Conservation (phyloP, 1,284 basidiomycete species). For the Sporisorium sorghi region DNA sequence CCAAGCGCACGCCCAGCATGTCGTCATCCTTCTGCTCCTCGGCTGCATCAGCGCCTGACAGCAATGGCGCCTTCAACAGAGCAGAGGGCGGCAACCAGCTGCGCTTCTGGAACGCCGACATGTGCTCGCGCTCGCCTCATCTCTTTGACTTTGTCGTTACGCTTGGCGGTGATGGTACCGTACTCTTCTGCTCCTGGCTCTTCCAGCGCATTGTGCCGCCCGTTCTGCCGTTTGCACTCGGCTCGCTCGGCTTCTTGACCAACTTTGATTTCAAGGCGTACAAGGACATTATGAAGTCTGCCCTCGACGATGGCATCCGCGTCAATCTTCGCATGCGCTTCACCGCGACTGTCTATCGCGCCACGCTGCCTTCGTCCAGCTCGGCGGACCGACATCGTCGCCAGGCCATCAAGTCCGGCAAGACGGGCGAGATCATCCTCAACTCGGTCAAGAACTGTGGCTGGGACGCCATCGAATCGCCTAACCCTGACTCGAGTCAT, state of each 20-base stretch:
- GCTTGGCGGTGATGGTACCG: constrained; percentile 94
- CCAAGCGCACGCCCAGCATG: constrained; percentile 34
- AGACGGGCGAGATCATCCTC: constrained; percentile 67
- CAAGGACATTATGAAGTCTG: constrained; percentile 86
- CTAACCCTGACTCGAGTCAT: constrained; percentile 20
- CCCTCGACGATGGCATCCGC: constrained; percentile 90
- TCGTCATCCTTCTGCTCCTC: constrained; percentile 44
- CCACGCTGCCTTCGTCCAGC: constrained; percentile 46
- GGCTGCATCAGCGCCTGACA: constrained; percentile 29
- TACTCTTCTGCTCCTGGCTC: constrained; percentile 98
- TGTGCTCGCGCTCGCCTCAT: constrained; percentile 91
- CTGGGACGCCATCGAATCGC: constrained; percentile 64
- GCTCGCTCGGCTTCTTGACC: constrained; percentile 96
- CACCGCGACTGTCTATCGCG: constrained; percentile 90
- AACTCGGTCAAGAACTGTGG: constrained; percentile 62
- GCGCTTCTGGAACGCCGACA: constrained; percentile 95
- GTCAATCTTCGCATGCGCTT: constrained; percentile 99
- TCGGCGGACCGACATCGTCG: constrained; percentile 53
- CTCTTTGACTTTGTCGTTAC: constrained; percentile 98
- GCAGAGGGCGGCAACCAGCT: constrained; percentile 79
- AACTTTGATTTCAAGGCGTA: constrained; percentile 96
- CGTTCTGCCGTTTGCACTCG: constrained; percentile 96
- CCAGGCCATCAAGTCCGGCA: constrained; percentile 62
- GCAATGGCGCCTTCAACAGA: constrained; percentile 26
- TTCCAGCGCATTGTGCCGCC: constrained; percentile 98